Percentiles rank a stretch among this genome's conserved stretches.
These are phyloP conservation scores for Verticillium nonalfalfae DNA, from an alignment of 2,329 filamentous ascomycete species.

Conservation along the genomic window DNA sequence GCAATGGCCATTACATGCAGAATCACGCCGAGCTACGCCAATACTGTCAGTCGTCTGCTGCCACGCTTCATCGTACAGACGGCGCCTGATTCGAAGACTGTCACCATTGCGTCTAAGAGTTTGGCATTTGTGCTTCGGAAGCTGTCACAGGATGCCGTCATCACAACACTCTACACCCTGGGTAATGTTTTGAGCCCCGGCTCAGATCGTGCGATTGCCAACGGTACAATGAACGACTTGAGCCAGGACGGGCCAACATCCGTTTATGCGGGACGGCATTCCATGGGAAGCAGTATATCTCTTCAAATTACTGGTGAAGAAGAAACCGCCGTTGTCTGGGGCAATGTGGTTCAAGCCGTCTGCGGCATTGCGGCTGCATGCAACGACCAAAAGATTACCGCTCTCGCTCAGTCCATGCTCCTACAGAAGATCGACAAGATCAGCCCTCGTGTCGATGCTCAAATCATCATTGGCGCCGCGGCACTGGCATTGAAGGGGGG, in stretches of 20 bases:
- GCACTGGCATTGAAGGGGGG: conserved; percentile 71
- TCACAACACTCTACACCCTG: conserved; percentile 93
- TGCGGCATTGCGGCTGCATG: conserved; percentile 80
- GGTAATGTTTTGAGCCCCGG: conserved; percentile 86
- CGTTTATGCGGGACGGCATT: conserved; percentile 49
- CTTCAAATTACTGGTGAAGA: conserved; percentile 69
- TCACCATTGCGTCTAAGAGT: conserved; percentile 74
- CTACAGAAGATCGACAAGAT: conserved; percentile 92
- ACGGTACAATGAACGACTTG: conserved; percentile 40
- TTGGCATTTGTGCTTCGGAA: conserved; percentile 74
- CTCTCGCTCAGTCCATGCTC: conserved; percentile 89
- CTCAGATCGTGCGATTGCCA: conserved; percentile 45
- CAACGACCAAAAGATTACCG: conserved; percentile 86
- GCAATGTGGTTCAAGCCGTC: conserved; percentile 90
- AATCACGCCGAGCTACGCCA: conserved; percentile 65
- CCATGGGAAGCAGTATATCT: conserved; percentile 73
- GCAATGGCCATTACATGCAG: conserved; percentile 77
- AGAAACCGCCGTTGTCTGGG: conserved; percentile 70
- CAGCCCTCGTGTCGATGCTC: conserved; percentile 70
- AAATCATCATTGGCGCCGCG: conserved; percentile 79
- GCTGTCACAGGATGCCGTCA: conserved; percentile 86
- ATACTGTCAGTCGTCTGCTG: conserved; percentile 70
- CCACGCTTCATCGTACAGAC: conserved; percentile 86
- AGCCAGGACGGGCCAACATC: conserved; percentile 26
- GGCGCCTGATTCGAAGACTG: conserved; percentile 60